Evolutionary conservation across 352 stramenopile genomes (phyloP).

Genomic region (Globisporangium nagaii): DNA sequence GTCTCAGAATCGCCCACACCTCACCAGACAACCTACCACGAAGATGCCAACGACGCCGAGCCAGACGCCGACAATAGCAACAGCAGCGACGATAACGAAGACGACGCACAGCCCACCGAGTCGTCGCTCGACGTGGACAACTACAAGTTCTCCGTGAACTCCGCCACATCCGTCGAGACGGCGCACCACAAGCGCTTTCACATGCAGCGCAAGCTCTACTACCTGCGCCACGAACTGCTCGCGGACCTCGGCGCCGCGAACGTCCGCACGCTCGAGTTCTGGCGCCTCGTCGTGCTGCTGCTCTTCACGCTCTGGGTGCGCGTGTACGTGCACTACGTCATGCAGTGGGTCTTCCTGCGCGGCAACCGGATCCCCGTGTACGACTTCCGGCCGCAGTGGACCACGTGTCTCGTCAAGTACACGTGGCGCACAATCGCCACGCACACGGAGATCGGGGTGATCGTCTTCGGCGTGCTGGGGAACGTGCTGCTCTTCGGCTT

Average conservation of each 20-base stretch:
- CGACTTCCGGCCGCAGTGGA: conserved; percentile 55
- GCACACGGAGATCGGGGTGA: conserved; percentile 56
- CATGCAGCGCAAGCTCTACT: conserved; percentile 67
- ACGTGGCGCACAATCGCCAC: conserved; percentile 58
- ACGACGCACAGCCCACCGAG: neutral
- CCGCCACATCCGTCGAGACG: conserved; percentile 34
- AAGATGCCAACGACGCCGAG: neutral
- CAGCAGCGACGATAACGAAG: conserved; percentile 1
- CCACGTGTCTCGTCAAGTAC: conserved; percentile 85
- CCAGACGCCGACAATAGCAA: neutral
- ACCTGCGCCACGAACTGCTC: conserved; percentile 76
- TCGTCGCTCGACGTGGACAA: conserved; percentile 26
- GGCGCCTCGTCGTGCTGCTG: conserved; percentile 51
- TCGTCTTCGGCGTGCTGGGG: conserved; percentile 49
- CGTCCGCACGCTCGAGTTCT: conserved; percentile 72
- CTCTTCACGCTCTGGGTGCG: conserved; percentile 80
- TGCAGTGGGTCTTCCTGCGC: conserved; percentile 81
- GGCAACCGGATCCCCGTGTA: conserved; percentile 71
- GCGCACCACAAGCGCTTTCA: conserved; percentile 58
- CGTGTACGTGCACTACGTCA: conserved; percentile 87
- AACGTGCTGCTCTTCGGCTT: conserved; percentile 49
- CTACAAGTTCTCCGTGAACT: conserved; percentile 54
- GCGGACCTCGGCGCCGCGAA: conserved; percentile 54
- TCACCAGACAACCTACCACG: neutral
- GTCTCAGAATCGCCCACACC: neutral